These are phyloP conservation scores for Curvularia sp. DNA, from an alignment of 2,329 filamentous ascomycete species.

Conservation along the genomic window DNA sequence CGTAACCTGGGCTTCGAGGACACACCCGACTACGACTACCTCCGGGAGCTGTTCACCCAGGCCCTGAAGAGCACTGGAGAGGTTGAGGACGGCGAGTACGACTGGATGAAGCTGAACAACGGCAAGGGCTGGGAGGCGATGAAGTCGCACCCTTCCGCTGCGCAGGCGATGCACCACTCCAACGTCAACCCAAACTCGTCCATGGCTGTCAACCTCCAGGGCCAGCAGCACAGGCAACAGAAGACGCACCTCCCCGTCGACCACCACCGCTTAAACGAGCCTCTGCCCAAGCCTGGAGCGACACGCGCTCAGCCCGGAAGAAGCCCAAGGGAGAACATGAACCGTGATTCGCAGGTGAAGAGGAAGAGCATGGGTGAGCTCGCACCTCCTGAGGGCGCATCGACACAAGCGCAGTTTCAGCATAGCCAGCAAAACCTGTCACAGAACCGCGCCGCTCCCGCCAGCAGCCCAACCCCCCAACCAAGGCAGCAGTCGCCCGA, in stretches of 20 bases:
- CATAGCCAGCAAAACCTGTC: conserved; percentile 86
- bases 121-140: conserved; percentile 90
- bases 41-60: conserved; percentile 94
- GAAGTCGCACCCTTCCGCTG: conserved; percentile 72
- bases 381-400: conserved; percentile 79
- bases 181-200: conserved; percentile 82
- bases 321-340: conserved; percentile 45
- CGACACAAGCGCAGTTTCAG: conserved; percentile 95
- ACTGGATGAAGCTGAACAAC: conserved; percentile 99
- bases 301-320: conserved; percentile 59
- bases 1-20: conserved; percentile 98
- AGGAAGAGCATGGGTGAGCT: conserved; percentile 80
- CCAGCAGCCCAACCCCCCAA: conserved; percentile 54
- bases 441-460: conserved; percentile 66
- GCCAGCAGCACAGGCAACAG: conserved; percentile 69
- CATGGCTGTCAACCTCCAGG: conserved; percentile 80
- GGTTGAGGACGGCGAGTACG: conserved; percentile 97
- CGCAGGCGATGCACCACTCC: conserved; percentile 76
- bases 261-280: conserved; percentile 56
- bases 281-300: conserved; percentile 67
- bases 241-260: conserved; percentile 57
- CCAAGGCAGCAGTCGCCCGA: conserved; percentile 70
- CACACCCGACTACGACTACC: conserved; percentile 96
- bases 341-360: conserved; percentile 54
- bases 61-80: conserved; percentile 93